Base-by-base conservation (phyloP, 495 filamentous ascomycete genomes). In the Hapsidospora chrysogenum region DNA sequence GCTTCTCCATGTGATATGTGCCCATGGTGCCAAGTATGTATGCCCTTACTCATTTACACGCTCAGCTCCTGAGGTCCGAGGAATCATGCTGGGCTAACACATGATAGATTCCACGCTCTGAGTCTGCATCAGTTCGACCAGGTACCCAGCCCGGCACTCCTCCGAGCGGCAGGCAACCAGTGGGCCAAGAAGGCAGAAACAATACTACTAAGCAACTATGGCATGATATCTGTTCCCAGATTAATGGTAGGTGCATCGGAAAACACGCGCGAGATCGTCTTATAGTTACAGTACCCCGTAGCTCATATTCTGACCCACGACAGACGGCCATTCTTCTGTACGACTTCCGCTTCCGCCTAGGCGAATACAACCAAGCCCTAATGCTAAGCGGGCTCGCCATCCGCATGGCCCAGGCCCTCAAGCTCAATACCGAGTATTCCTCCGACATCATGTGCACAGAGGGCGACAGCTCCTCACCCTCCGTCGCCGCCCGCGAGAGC, bases 301-400 rank as follows among this genome's bases (percentile, higher is more conserved):
- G 7, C n/a, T 17, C 20, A 9, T 2, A 17, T 18, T 3, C 10
- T 34, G 5, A 16, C 6, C n/a, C 22, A 36, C 11, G 4, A 25
- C 17, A 56, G 52, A 46, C 50, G 1, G 37, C 53, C 0, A 48
- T 53, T 14, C 34, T 59, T 1, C 46, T 57, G 17, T 48, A 55
- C 29, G 53, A 57, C 29, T 49, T 53, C 33, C 49, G 48, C 3
- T 36, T 55, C 15, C 49, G 56, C 1, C 38, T 55, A 39, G 52
- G 48, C 4, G 50, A 59, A 6, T 55, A 56, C 35, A 41, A 53
- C 8, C 49, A 53, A 28, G 55, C 55, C 1, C 52, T 55, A 21
- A 57, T 58, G 53, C 39, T 58, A 9, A 54, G 53, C 30, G 53
- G 53, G 1, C 42, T 58, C 2, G 55, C 47, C 5, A 49, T 53